Conservation (phyloP, 2,329 filamentous ascomycete genomes). For the Verticillium isaacii region DNA sequence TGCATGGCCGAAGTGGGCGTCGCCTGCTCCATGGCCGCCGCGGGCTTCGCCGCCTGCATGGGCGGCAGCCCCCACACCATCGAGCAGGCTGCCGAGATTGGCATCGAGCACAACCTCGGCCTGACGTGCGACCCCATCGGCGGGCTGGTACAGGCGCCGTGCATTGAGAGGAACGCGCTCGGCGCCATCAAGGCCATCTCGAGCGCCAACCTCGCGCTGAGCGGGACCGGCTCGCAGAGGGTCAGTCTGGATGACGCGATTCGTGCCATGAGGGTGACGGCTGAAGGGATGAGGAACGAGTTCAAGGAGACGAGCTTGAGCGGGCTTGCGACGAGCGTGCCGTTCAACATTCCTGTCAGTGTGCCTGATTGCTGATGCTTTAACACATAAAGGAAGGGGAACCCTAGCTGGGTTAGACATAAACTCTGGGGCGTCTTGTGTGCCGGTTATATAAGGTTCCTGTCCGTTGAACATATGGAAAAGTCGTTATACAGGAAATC, state of each 20-base stretch:
- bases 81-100: conserved; percentile 47
- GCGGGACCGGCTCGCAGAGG: conserved; percentile 40
- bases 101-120: conserved; percentile 47
- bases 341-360: conserved; percentile 44
- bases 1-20: conserved; percentile 52
- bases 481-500: too few relatives aligned
- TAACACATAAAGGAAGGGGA: too few relatives aligned
- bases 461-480: too few relatives aligned
- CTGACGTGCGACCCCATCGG: conserved; percentile 47
- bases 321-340: conserved; percentile 44
- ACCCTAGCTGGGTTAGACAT: conserved; percentile 1
- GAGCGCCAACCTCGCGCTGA: conserved; percentile 44
- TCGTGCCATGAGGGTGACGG: conserved; percentile 44
- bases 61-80: conserved; percentile 44
- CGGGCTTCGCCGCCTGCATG: conserved; percentile 46
- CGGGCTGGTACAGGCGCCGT: conserved; percentile 44
- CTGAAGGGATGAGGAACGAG: conserved; percentile 47
- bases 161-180: conserved; percentile 46
- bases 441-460: too few relatives aligned
- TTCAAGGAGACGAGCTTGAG: conserved; percentile 50
- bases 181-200: conserved; percentile 47
- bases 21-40: conserved; percentile 46
- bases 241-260: conserved; percentile 46
- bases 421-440: too few relatives aligned
- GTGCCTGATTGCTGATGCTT: conserved; percentile 41